A percentile compares a stretch with the other conserved stretches of the same genome.
Evolutionary conservation across 345 rosid species (phyloP).

Genomic region (Eucalyptus dawsonii): DNA sequence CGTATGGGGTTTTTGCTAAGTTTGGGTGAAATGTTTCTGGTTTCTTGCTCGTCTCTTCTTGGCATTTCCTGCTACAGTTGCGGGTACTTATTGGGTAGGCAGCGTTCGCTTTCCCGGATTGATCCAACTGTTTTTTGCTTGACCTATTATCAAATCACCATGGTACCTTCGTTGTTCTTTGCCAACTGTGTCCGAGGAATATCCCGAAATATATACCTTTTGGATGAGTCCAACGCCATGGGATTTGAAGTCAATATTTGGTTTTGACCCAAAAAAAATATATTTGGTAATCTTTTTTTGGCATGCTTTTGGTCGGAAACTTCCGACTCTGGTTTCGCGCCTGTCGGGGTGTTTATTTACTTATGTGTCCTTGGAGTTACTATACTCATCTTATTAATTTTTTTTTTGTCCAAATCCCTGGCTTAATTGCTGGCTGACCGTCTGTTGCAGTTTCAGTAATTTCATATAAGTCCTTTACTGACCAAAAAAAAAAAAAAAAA

Average conservation of each 20-base stretch:
- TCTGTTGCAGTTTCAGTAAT: neutral
- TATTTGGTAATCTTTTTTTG: neutral
- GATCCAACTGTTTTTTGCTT: neutral
- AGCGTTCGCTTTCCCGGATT: slow-evolving; percentile 1
- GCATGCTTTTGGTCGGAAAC: neutral
- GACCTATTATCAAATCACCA: slow-evolving; percentile 1
- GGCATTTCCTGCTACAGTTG: neutral
- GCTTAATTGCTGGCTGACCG: neutral
- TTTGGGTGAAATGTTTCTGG: neutral
- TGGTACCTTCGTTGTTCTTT: neutral
- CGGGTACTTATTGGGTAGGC: neutral
- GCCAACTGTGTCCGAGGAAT: slow-evolving; percentile 11
- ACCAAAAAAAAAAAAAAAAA: too few relatives aligned
- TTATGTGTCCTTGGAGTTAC: neutral
- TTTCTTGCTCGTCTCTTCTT: neutral
- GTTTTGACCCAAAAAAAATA: neutral
- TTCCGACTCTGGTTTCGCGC: neutral
- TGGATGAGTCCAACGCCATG: neutral
- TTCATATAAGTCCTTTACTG: neutral
- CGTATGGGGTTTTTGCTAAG: neutral
- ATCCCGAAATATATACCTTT: slow-evolving; percentile 24
- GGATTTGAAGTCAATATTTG: slow-evolving; percentile 12
- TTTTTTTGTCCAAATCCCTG: neutral
- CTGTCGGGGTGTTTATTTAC: neutral
- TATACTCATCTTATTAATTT: neutral